These are phyloP conservation scores for Boletus rubroflammeus DNA, from an alignment of 768 basidiomycete species.

Conservation along the genomic window DNA sequence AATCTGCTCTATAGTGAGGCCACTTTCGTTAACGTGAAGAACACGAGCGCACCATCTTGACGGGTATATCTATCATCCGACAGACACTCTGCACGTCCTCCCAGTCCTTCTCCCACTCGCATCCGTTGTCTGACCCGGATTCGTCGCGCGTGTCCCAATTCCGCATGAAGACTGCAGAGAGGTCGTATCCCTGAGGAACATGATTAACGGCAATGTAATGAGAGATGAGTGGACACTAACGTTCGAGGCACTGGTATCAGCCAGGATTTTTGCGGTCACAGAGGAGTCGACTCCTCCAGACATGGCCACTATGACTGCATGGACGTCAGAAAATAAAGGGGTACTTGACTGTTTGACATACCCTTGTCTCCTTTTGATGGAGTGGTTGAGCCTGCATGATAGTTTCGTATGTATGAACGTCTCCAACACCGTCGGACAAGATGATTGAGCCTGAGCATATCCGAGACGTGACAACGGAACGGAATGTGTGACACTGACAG, in stretches of 20 bases:
- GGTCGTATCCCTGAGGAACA: slow-evolving; percentile 61
- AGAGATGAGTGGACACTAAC: slow-evolving; percentile 35
- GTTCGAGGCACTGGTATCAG: slow-evolving; percentile 40
- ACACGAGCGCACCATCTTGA: slow-evolving; percentile 50
- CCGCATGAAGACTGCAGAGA: slow-evolving; percentile 91
- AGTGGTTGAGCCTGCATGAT: slow-evolving; percentile 13
- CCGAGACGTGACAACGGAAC: slow-evolving; percentile 1
- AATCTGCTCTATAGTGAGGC: slow-evolving; percentile 42
- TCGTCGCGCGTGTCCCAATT: slow-evolving; percentile 94
- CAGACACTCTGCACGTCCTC: slow-evolving; percentile 85
- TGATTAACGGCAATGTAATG: background rate
- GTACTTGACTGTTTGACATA: background rate
- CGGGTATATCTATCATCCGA: slow-evolving; percentile 66
- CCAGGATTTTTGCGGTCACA: slow-evolving; percentile 74
- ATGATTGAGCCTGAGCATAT: slow-evolving; percentile 8
- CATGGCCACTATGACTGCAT: slow-evolving; percentile 83
- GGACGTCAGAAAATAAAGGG: background rate
- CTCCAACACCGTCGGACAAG: slow-evolving; percentile 12
- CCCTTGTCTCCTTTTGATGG: slow-evolving; percentile 32
- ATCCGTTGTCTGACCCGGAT: slow-evolving; percentile 71
- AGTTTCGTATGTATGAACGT: slow-evolving; percentile 2
- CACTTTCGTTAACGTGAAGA: background rate
- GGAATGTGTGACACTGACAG: background rate
- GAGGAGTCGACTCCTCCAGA: slow-evolving; percentile 96
- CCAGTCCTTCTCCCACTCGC: slow-evolving; percentile 97